Evolutionary conservation across 495 filamentous ascomycete genomes (phyloP), one percentile per base, ranked within the genome.

Genomic region (Acidomyces sp.): DNA sequence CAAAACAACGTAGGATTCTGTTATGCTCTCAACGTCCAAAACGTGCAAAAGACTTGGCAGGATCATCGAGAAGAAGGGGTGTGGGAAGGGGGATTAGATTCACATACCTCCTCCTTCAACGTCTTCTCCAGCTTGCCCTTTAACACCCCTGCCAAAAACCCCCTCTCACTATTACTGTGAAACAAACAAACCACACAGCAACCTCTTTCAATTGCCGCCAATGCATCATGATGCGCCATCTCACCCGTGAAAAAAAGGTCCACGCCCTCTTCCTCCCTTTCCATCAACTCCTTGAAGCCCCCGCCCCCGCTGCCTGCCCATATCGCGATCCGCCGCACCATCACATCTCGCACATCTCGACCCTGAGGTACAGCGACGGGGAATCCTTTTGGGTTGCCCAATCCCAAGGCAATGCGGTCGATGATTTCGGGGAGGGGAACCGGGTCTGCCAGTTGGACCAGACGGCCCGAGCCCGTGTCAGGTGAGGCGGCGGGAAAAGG

Each of bases 171-270:
- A 61, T 96, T 95, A 44, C 80, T 84, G 58, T 97, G 90, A 46
- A 92, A 87, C 21, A 90, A 44, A 6, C 78, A 77, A 41, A 97
- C 70, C 0, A 94, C 84, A 40, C 70, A 75, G 42, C 79, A 77
- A n/a, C 90, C 90, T n/a, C 71, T 68, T 67, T 95, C 88, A 21
- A 79, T 84, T 17, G 83, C 79, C 22, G 81, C 74, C 28, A 97
- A 69, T 9, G 88, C 81, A 43, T 90, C 79, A 55, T 97, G 90
- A 57, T 97, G 90, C 37, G 73, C 78, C 71, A 96, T 72, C 57
- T 97, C 90, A 6, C 90, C 90, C 0, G 88, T 96, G 43, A 96
- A 80, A 0, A 87, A 60, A 19, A 95, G 62, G 55, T 95, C 85
- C 10, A 62, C 61, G 13, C 61, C 52, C 38, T 53, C 51, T 19